These are phyloP conservation scores for Diaporthe helianthi DNA, from an alignment of 2,329 filamentous ascomycete species.

Conservation along the genomic window DNA sequence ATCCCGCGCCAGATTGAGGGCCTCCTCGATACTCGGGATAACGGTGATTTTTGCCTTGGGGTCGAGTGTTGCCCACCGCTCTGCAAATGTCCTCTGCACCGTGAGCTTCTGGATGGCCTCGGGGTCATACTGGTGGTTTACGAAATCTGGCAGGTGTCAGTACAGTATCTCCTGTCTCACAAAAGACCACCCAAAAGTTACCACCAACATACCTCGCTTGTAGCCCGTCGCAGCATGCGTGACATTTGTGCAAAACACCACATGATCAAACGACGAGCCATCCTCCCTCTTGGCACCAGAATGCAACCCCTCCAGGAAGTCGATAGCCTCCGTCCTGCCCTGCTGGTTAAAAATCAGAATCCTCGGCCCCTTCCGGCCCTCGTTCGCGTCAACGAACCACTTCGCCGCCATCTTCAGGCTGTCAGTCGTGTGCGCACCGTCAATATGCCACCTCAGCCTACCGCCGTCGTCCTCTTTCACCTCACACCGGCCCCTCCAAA, in stretches of 20 bases:
- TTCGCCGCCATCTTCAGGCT: constrained; percentile 81
- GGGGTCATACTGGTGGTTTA: constrained; percentile 62
- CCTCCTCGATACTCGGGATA: constrained; percentile 61
- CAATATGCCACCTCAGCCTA: constrained; percentile 80
- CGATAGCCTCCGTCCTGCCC: constrained; percentile 59
- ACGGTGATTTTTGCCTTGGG: constrained; percentile 54
- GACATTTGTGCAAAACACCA: constrained; percentile 44
- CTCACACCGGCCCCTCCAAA: constrained; percentile 82
- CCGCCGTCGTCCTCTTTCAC: constrained; percentile 60
- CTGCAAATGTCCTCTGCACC: constrained; percentile 59
- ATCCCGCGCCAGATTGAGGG: constrained; percentile 54
- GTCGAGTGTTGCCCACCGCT: constrained; percentile 58
- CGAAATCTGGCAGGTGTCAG: constrained; percentile 53
- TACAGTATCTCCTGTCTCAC: background rate
- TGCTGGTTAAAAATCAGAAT: constrained; percentile 90
- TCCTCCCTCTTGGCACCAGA: constrained; percentile 44
- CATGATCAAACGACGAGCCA: constrained; percentile 67
- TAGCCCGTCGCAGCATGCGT: constrained; percentile 59
- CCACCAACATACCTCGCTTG: constrained; percentile 48
- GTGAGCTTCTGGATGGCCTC: constrained; percentile 59
- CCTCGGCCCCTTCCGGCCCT: constrained; percentile 44
- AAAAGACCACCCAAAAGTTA: background rate
- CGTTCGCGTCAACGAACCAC: constrained; percentile 73
- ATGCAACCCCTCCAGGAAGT: constrained; percentile 59
- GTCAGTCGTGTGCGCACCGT: constrained; percentile 92